Evolutionary conservation across 495 filamentous ascomycete species (phyloP), one percentile per base, ranked within the genome.

Genomic region (Parmelia sp.): DNA sequence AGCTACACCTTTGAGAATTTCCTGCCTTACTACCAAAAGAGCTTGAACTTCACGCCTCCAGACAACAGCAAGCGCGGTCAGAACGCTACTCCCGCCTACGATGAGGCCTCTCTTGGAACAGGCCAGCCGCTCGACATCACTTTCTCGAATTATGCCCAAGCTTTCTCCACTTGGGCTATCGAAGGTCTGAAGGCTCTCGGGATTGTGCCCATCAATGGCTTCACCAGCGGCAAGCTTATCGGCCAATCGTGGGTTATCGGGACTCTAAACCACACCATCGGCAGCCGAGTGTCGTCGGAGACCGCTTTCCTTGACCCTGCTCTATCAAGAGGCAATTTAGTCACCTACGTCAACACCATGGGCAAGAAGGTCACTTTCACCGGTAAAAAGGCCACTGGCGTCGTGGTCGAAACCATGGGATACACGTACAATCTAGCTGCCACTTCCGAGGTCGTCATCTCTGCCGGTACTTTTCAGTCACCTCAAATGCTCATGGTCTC

Each of bases 401-500:
- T 66, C 7, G 15, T 17, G 27, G 58, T 60, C 39, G 44, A 44
- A 45, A 71, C 72, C 0, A 62, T 49, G 17, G 69, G 68, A 1
- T 68, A 73, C 63, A 0, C 57, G 56, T 27, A 73, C 69, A 11
- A 66, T 88, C 23, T 72, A 0, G 73, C 68, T 49, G 86, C 81
- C 1, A 74, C 68, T 15, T 82, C 76, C 39, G 82, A 85, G 45
- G 82, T 88, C 6, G 78, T 90, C 53, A 66, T 86, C 1, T 83
- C 84, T 1, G 81, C 80, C 27, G 87, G 87, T 17, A 69, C 82
- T 15, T 74, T 81, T n/a, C 77, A 80, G n/a, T 80, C 86, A 0
- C 83, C 86, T 7, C 70, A 74, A 1, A 70, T 89, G 3, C 74
- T 88, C 17, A 84, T 88, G 66, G 77, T 85, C 0, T 89, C 86